Base-by-base conservation (phyloP, 2,329 filamentous ascomycete genomes). In the Verticillium longisporum region DNA sequence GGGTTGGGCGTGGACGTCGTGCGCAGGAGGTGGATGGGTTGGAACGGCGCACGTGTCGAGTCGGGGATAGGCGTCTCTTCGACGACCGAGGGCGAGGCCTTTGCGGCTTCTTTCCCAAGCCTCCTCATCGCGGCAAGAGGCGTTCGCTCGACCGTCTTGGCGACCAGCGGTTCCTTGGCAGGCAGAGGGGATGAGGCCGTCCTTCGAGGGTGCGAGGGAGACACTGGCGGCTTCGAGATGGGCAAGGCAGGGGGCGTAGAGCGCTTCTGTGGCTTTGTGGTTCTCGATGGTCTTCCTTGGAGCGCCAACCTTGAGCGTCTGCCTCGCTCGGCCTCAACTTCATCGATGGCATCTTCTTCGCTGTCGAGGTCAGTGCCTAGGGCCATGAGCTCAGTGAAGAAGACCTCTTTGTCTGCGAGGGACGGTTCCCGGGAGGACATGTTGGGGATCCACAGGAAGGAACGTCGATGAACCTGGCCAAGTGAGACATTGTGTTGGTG, bases 361-460 rank as follows among this genome's bases (percentile, higher is more conserved):
- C 73, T 66, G 36, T 65, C 58, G 37, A 64, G 55, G 11, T 36
- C 62, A n/a, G 65, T 59, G 13, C 64, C 59, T 15, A 74, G 68
- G 1, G 69, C 66, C 14, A 74, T 70, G 0, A 83, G 68, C n/a
- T 70, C 69, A n/a, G 72, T 64, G 64, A 83, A 84, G 63, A 79
- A 81, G 0, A 73, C 76, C 26, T 69, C 56, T 66, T 84, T 84
- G 38, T 79, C 77, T 57, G 72, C 66, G 6, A 78, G 62, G 10
- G 69, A 58, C 15, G 61, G 57, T 54, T 61, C 61, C 31, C 54
- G 36, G 45, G 55, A 34, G 37, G 37, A 37, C 71, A 73, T 73
- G 60, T 36, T 13, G 9, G 9, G 9, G 34, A 36, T 36, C 10
- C 34, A 13, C 2, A 36, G 9, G 34, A 36, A 31, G 34, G 13